Evolutionary conservation across 768 basidiomycete species (phyloP).

Genomic region (Guyanaporus albipodus): DNA sequence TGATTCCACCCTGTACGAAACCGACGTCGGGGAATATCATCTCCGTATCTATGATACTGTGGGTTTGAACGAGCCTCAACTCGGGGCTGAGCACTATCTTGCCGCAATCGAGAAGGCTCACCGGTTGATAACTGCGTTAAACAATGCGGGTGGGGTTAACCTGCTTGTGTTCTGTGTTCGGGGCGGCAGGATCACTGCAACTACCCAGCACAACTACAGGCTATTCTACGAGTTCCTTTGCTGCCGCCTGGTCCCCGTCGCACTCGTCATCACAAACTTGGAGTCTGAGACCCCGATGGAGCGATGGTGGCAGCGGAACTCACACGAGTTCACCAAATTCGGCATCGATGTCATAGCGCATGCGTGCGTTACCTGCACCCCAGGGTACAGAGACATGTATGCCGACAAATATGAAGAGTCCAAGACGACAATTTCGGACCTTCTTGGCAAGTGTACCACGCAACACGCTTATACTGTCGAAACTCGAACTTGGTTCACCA

Average conservation of each 20-base stretch:
- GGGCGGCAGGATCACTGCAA: constrained; percentile 35
- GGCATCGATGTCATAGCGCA: constrained; percentile 23
- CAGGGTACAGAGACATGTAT: constrained; percentile 30
- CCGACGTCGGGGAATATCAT: constrained; percentile 8
- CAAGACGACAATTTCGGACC: constrained; percentile 22
- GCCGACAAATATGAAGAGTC: constrained; percentile 37
- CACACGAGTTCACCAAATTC: constrained; percentile 20
- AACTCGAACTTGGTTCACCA: constrained; percentile 23
- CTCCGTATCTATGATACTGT: constrained; percentile 31
- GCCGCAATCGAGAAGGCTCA: constrained; percentile 29
- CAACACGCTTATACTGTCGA: constrained; percentile 19
- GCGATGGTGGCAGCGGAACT: constrained; percentile 32
- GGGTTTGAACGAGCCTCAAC: constrained; percentile 29
- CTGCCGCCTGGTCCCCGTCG: constrained; percentile 34
- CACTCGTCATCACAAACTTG: constrained; percentile 39
- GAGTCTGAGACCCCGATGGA: constrained; percentile 34
- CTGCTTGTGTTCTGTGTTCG: constrained; percentile 39
- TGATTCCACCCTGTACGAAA: constrained; percentile 23
- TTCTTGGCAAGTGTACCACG: constrained; percentile 21
- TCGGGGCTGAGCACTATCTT: constrained; percentile 20
- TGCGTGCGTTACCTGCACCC: constrained; percentile 32
- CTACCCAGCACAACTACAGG: constrained; percentile 34
- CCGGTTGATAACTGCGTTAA: constrained; percentile 29
- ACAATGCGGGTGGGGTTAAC: constrained; percentile 30
- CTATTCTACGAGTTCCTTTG: constrained; percentile 40